These are phyloP conservation scores for Linum trigynum DNA, from an alignment of 345 rosid genomes.

Conservation along the genomic window DNA sequence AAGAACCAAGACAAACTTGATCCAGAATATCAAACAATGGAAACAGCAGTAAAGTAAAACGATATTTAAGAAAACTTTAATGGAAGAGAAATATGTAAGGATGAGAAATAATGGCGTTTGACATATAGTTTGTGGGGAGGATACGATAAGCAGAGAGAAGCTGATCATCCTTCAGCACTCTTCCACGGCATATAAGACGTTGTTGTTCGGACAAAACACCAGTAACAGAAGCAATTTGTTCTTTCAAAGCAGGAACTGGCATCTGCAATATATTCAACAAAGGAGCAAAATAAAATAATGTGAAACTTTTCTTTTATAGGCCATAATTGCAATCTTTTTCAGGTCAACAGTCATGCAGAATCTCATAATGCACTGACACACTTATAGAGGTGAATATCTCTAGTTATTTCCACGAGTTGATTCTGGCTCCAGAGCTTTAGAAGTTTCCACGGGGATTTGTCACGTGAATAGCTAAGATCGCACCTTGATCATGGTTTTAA, in stretches of 20 bases:
- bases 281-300: background rate
- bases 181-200: slow-evolving; percentile 75
- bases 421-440: background rate
- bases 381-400: background rate
- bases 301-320: background rate
- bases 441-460: too few relatives aligned
- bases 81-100: background rate
- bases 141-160: slow-evolving; percentile 84
- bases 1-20: slow-evolving; percentile 3
- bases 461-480: background rate
- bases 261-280: slow-evolving; percentile 30
- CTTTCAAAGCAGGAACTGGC: slow-evolving; percentile 74
- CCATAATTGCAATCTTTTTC: too few relatives aligned
- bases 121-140: slow-evolving; percentile 19
- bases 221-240: slow-evolving; percentile 65
- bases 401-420: background rate
- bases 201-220: slow-evolving; percentile 70
- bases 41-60: background rate
- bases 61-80: background rate
- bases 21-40: background rate
- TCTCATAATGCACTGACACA: too few relatives aligned
- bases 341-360: too few relatives aligned
- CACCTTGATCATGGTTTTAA: background rate
- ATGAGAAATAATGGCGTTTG: background rate
- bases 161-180: slow-evolving; percentile 65